phyloP scores from a whole-genome alignment of 345 rosid genomes.

The Rhizophora mangle region DNA sequence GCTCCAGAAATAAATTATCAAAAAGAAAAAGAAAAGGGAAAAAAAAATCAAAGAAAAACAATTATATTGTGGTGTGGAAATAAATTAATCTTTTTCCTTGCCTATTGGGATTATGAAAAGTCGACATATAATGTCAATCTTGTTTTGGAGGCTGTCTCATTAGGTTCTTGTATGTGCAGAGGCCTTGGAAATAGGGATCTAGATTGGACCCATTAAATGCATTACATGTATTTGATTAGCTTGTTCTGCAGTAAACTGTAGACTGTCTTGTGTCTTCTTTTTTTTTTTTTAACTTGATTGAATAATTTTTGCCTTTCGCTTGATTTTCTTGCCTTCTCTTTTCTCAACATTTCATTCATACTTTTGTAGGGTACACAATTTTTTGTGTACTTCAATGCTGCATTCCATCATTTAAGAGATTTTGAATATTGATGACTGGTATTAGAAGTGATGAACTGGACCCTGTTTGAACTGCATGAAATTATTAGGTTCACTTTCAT shows the following conservation, averaged over 20 bases:
- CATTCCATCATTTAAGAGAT: not conserved
- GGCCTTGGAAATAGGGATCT: not conserved
- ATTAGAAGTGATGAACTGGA: not conserved
- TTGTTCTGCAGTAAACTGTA: not conserved
- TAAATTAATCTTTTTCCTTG: too few relatives aligned
- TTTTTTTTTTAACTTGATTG: too few relatives aligned
- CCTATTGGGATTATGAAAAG: too few relatives aligned
- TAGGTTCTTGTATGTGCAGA: not conserved
- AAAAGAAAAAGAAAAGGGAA: too few relatives aligned
- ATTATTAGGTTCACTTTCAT: not conserved
- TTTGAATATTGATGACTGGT: not conserved
- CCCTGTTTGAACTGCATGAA: not conserved
- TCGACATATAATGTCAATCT: not conserved
- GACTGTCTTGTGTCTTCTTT: too few relatives aligned
- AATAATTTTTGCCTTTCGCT: too few relatives aligned
- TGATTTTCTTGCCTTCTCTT: too few relatives aligned
- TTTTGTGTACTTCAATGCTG: not conserved
- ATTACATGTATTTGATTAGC: not conserved
- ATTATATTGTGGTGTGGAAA: too few relatives aligned
- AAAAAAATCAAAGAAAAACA: too few relatives aligned
- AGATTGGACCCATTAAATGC: not conserved
- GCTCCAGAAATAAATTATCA: too few relatives aligned
- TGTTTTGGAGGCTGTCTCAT: not conserved
- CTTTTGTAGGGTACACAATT: not conserved
- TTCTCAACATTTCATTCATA: too few relatives aligned